Percentiles rank a stretch among this genome's conserved stretches.
Conservation (phyloP, 768 basidiomycete genomes). For the Termitomyces eurrhizus region DNA sequence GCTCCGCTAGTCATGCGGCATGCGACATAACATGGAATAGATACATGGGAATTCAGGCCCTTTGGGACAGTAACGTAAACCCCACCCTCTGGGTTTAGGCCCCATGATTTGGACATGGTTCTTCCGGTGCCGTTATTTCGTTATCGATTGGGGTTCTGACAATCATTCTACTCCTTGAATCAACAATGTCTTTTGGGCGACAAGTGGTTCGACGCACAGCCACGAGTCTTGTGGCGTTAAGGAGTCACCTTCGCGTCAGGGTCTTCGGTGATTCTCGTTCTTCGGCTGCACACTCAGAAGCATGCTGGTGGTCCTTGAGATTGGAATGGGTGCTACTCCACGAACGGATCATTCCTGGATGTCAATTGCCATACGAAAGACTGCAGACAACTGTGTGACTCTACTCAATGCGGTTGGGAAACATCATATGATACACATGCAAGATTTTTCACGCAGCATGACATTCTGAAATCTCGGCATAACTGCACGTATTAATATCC, state of each 20-base stretch:
- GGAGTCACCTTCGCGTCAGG: constrained; percentile 3
- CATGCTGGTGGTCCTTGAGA: not conserved
- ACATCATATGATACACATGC: not conserved
- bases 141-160: constrained; percentile 6
- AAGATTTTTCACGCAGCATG: not conserved
- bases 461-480: not conserved
- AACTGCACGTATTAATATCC: not conserved
- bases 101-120: not conserved
- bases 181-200: not conserved
- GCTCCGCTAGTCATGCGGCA: constrained; percentile 8
- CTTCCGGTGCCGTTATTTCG: constrained; percentile 5
- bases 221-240: constrained; percentile 23
- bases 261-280: constrained; percentile 6
- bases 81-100: not conserved
- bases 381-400: not conserved
- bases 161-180: constrained; percentile 4
- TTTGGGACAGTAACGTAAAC: not conserved
- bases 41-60: constrained; percentile 2
- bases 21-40: not conserved
- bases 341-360: constrained; percentile 4
- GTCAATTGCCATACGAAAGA: not conserved
- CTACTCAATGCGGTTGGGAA: not conserved
- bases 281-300: constrained; percentile 1
- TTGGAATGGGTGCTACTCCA: not conserved
- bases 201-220: constrained; percentile 20